These are phyloP conservation scores for Coemansia sp. DNA, from an alignment of 371 early-diverging fungal genomes.

Conservation along the genomic window DNA sequence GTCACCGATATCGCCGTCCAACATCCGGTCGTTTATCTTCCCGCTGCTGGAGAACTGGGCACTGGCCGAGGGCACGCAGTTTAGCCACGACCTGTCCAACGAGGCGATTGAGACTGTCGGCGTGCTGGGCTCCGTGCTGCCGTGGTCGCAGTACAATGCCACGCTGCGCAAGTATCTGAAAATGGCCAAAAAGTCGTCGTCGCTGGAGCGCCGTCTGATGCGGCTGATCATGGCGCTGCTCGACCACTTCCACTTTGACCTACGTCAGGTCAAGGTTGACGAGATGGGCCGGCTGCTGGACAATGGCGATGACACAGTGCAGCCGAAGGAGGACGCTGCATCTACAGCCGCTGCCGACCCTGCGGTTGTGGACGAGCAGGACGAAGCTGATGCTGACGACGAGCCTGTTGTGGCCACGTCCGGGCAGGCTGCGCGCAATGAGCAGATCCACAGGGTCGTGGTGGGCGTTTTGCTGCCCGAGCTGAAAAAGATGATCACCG, in stretches of 20 bases:
- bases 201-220: constrained; percentile 74
- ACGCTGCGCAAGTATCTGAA: constrained; percentile 70
- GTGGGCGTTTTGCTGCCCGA: constrained; percentile 75
- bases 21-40: constrained; percentile 73
- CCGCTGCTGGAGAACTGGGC: constrained; percentile 84
- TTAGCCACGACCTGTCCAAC: constrained; percentile 73
- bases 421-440: constrained; percentile 37
- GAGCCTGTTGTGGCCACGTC: constrained; percentile 16
- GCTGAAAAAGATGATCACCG: constrained; percentile 66
- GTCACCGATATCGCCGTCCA: constrained; percentile 54
- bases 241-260: constrained; percentile 89
- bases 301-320: not conserved
- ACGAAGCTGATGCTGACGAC: constrained; percentile 33
- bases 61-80: constrained; percentile 67
- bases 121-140: constrained; percentile 63
- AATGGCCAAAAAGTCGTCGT: constrained; percentile 62
- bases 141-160: constrained; percentile 83
- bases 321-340: not conserved
- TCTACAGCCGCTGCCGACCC: not conserved
- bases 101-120: constrained; percentile 78
- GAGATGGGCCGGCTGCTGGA: constrained; percentile 31
- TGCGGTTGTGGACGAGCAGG: constrained; percentile 36
- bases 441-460: constrained; percentile 68
- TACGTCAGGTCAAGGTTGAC: constrained; percentile 58
- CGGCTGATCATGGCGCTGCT: constrained; percentile 77